Evolutionary conservation across 2,329 filamentous ascomycete species (phyloP).

Genomic region (Verticillium nubilum): DNA sequence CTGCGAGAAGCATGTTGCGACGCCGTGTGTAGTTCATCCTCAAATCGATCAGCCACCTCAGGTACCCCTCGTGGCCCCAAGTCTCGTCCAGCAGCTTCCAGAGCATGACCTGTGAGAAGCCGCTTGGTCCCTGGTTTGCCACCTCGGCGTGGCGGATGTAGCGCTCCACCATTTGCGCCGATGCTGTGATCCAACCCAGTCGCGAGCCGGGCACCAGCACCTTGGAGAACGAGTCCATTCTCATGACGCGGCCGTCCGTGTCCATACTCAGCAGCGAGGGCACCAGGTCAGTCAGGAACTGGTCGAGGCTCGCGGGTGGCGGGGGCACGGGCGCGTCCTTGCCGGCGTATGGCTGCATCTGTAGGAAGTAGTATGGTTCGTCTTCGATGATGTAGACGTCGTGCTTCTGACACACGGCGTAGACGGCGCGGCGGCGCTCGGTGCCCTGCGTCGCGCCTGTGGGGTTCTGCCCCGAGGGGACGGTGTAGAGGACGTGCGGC

Average conservation of each 20-base stretch:
- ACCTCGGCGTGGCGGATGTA: constrained; percentile 80
- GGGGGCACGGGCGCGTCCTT: constrained; percentile 26
- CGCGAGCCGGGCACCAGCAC: constrained; percentile 79
- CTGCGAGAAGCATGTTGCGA: constrained; percentile 69
- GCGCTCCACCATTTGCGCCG: constrained; percentile 76
- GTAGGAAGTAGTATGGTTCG: constrained; percentile 91
- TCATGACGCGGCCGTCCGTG: constrained; percentile 79
- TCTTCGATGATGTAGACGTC: constrained; percentile 86
- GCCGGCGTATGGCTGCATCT: constrained; percentile 68
- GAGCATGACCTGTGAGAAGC: constrained; percentile 76
- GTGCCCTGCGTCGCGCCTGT: constrained; percentile 76
- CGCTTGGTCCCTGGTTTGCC: constrained; percentile 78
- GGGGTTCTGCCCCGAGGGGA: constrained; percentile 80
- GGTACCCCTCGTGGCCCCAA: constrained; percentile 88
- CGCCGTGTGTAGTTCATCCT: constrained; percentile 75
- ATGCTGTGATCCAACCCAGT: constrained; percentile 84
- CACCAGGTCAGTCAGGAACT: constrained; percentile 68
- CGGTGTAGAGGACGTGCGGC: constrained; percentile 54
- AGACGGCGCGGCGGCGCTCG: constrained; percentile 65
- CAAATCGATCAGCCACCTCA: constrained; percentile 83
- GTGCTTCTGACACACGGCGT: constrained; percentile 74
- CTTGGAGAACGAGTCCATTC: constrained; percentile 91
- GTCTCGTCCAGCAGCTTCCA: constrained; percentile 88
- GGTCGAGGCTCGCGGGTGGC: constrained; percentile 56
- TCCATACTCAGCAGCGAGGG: constrained; percentile 78